Evolutionary conservation across 208 protist species (phyloP).

Genomic region (Angomonas ambiguus): DNA sequence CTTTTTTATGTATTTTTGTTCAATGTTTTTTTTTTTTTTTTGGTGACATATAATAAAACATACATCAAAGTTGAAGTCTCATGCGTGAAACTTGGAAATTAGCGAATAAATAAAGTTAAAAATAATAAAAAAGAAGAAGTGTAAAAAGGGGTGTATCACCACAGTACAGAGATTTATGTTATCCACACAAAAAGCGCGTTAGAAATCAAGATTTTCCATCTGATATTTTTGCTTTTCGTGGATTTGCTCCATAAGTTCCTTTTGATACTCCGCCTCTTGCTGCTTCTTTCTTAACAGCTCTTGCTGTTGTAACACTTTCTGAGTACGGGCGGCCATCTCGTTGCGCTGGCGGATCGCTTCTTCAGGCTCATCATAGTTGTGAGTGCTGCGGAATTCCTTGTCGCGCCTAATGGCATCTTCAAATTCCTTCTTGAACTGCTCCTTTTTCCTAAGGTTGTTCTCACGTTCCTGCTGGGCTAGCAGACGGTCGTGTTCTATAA

Average conservation of each 20-base stretch:
- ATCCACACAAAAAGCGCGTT: constrained; percentile 19
- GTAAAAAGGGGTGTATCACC: not conserved
- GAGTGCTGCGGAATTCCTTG: constrained; percentile 53
- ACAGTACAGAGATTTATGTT: too few relatives aligned
- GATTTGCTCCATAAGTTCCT: constrained; percentile 80
- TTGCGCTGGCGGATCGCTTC: constrained; percentile 60
- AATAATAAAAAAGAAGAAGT: constrained; percentile 8
- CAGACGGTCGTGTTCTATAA: constrained; percentile 53
- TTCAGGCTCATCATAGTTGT: constrained; percentile 82
- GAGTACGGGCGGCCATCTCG: constrained; percentile 49
- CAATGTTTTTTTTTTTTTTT: not conserved
- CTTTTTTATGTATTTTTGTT: constrained; percentile 9
- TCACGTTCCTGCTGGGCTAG: constrained; percentile 50
- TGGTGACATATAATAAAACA: not conserved
- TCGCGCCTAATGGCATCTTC: constrained; percentile 63
- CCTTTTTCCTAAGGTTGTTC: constrained; percentile 41
- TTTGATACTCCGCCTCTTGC: constrained; percentile 50
- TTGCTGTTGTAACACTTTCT: constrained; percentile 54
- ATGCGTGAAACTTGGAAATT: constrained; percentile 9
- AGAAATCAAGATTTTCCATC: constrained; percentile 54
- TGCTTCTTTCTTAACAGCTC: constrained; percentile 41
- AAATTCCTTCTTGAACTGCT: constrained; percentile 64
- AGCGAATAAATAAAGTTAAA: constrained; percentile 3
- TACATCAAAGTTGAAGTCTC: not conserved
- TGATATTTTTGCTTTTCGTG: constrained; percentile 53